Evolutionary conservation across 345 rosid genomes (phyloP).

Genomic region (Eucalyptus microcorys): DNA sequence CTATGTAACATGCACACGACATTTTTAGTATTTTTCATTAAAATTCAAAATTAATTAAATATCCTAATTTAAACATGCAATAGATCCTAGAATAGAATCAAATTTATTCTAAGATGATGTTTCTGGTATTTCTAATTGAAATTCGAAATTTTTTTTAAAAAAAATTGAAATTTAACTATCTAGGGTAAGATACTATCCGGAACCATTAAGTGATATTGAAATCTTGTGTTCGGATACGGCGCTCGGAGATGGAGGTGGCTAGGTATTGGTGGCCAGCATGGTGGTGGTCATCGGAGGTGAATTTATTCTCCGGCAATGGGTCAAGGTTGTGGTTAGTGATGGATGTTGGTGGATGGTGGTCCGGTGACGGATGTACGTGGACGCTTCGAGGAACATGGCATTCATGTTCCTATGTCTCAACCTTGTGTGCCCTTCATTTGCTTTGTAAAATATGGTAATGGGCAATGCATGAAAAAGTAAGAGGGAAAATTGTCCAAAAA

Average conservation of each 20-base stretch:
- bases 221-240: neutral
- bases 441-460: neutral
- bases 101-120: too few species aligned
- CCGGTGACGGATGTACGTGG: neutral
- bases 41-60: too few species aligned
- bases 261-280: neutral
- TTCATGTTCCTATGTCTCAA: neutral
- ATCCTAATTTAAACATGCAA: neutral
- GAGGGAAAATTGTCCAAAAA: accelerated
- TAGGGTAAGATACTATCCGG: neutral
- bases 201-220: neutral
- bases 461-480: too few species aligned
- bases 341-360: neutral
- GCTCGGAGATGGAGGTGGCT: neutral
- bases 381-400: neutral
- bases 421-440: accelerated
- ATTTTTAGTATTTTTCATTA: neutral
- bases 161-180: neutral
- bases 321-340: neutral
- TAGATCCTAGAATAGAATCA: too few species aligned
- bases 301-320: neutral
- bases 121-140: too few species aligned
- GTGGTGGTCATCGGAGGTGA: neutral
- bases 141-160: too few species aligned
- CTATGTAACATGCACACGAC: neutral